phyloP scores from a whole-genome alignment of 75 land plant species.

The Pinus albicaulis region DNA sequence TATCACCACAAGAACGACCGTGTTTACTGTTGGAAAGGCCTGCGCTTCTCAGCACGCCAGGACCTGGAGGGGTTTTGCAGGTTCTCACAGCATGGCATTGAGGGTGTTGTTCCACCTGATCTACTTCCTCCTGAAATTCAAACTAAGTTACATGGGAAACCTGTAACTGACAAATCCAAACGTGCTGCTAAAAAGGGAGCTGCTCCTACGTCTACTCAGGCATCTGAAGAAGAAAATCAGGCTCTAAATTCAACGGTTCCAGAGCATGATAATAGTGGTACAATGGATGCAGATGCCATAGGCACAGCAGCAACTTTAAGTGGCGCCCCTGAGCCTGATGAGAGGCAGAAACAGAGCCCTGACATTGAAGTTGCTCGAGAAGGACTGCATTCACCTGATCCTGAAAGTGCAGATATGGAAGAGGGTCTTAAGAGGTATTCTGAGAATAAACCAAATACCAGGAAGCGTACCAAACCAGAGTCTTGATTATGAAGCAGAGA shows the following conservation, averaged over 20 bases:
- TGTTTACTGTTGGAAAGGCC: constrained; percentile 99
- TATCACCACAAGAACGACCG: constrained; percentile 92
- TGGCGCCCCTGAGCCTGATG: constrained; percentile 39
- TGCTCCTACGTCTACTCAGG: constrained; percentile 8
- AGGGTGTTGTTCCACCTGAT: constrained; percentile 95
- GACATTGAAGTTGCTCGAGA: constrained; percentile 43
- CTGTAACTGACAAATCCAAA: constrained; percentile 61
- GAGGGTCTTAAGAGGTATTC: constrained; percentile 1
- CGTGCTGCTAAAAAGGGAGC: constrained; percentile 49
- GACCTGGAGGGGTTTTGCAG: constrained; percentile 94
- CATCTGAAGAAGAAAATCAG: constrained; percentile 44
- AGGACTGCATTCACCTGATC: constrained; percentile 19
- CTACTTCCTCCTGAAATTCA: constrained; percentile 80
- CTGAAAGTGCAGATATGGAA: neutral
- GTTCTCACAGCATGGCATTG: constrained; percentile 86
- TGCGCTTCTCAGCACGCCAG: constrained; percentile 92
- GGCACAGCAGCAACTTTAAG: constrained; percentile 18
- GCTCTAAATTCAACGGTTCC: constrained; percentile 17
- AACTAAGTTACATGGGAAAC: constrained; percentile 57
- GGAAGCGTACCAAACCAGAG: neutral
- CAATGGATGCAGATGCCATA: constrained; percentile 46
- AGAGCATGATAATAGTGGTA: constrained; percentile 51
- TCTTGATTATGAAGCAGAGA: neutral
- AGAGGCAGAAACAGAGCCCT: constrained; percentile 56
- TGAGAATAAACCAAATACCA: neutral